Conservation (phyloP, 2,329 filamentous ascomycete species). For the Exserohilum turcica region DNA sequence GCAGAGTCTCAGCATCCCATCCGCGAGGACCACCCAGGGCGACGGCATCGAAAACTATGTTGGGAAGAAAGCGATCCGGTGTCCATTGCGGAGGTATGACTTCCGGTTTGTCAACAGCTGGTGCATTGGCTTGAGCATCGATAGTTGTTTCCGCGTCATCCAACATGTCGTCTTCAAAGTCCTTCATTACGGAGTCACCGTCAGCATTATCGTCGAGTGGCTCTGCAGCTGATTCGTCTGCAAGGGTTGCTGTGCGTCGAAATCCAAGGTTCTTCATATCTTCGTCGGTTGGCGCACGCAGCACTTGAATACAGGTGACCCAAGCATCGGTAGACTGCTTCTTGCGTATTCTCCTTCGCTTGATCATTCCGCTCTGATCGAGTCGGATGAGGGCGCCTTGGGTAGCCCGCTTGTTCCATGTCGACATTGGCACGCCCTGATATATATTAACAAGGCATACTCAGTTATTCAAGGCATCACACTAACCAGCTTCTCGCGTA, state of each 20-base stretch:
- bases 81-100: slow-evolving; percentile 59
- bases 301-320: slow-evolving; percentile 48
- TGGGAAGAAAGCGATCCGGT: slow-evolving; percentile 58
- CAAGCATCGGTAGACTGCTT: slow-evolving; percentile 34
- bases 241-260: slow-evolving; percentile 22
- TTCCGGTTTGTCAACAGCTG: slow-evolving; percentile 26
- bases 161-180: slow-evolving; percentile 40
- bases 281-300: slow-evolving; percentile 46
- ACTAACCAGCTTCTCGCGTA: slow-evolving; percentile 56
- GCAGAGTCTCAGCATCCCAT: slow-evolving; percentile 54
- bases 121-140: slow-evolving; percentile 23
- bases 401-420: slow-evolving; percentile 48
- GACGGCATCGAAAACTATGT: slow-evolving; percentile 59
- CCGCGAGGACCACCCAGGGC: slow-evolving; percentile 55
- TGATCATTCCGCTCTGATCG: slow-evolving; percentile 48
- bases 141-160: slow-evolving; percentile 25
- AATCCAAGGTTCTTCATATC: slow-evolving; percentile 43
- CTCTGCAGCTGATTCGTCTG: slow-evolving; percentile 23
- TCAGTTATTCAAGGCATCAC: not conserved
- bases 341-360: slow-evolving; percentile 43
- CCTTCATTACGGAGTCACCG: slow-evolving; percentile 37
- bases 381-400: slow-evolving; percentile 49
- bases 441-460: slow-evolving; percentile 18
- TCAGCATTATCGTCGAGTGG: slow-evolving; percentile 38
- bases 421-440: slow-evolving; percentile 39